Base-by-base conservation (phyloP, 2,329 filamentous ascomycete genomes). In the Cladophialophora carrionii region DNA sequence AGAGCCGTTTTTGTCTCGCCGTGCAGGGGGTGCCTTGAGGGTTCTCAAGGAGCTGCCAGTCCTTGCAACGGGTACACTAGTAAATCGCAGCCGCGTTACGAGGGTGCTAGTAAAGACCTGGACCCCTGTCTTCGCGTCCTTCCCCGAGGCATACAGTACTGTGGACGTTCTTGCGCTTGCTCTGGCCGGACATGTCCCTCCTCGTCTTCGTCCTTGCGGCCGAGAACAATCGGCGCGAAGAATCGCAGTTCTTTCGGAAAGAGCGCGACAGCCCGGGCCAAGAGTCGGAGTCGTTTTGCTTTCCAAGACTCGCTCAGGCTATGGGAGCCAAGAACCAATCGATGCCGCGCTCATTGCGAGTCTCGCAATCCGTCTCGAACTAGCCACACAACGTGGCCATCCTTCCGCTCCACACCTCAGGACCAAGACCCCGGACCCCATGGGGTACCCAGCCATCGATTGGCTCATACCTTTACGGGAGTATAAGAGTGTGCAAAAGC, bases 311-410 rank as follows among this genome's bases (percentile, higher is more conserved):
- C 34, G 14, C 34, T 41, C n/a, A n/a, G n/a, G n/a, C n/a, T n/a
- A n/a, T n/a, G n/a, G n/a, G n/a, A n/a, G n/a, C n/a, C n/a, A n/a
- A n/a, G n/a, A n/a, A 8, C n/a, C 37, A 43, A 8, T n/a, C 5
- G 37, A 43, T 43, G 2, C n/a, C 37, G 37, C 37, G n/a, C 14
- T 43, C 10, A 57, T 57, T 43, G 54, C 54, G 54, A 43, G 20
- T 24, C 20, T 57, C 54, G 54, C 32, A 57, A 57, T 26, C 9
- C 54, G 7, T 43, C 32, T 20, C n/a, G 37, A 43, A 10, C 54
- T 37, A 57, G 20, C 17, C n/a, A 7, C 43, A 57, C 9, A n/a
- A 22, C 5, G 20, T 20, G 24, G 22, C 17, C 14, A 5, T 31
- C 17, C 3, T 10, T 12, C 5, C 54, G 20, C 54, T 31, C 34